Base-by-base conservation (phyloP, 2,329 filamentous ascomycete species). In the Beauveria sp. region DNA sequence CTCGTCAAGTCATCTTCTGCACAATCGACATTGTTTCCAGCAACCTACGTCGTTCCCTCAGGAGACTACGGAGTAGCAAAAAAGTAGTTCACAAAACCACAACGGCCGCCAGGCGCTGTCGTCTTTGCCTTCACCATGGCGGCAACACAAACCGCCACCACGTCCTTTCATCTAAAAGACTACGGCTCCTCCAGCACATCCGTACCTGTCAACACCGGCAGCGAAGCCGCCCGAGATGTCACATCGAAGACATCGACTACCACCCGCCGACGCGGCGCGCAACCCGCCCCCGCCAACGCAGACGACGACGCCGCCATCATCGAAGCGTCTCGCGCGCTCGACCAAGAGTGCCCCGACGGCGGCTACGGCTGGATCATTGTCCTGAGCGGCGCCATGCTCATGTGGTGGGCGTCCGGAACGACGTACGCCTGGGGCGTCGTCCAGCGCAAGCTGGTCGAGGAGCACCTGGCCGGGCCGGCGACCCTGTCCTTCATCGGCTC, bases 401-500 rank as follows among this genome's bases (percentile, higher is more conserved):
- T 77, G 2, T 85, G 80, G 71, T 82, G 79, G 80, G 76, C 79
- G 61, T 77, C 79, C 50, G 82, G 82, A 48, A 80, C 76, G 0
- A 75, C 75, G 14, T 82, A 82, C 65, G 77, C 75, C 64, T 86
- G 83, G 82, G 84, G 83, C 20, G 76, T 86, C 0, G 70, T 85
- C 46, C 83, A 86, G 69, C 75, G 76, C 12, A 82, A 77, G 0
- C 74, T 86, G 0, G 76, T 84, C 3, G 70, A 78, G 42, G 70
- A 77, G 16, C 71, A 73, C 0, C 70, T 83, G 0, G 75, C 74
- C 1, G 74, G 75, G 0, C 73, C 80, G 0, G 78, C 78, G 0
- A 83, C 79, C 0, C 72, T 86, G n/a, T 77, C 81, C 1, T 86
- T 84, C 63, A 79, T 86, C 7, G 83, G 83, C 1, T 80, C 78